Base-by-base conservation (phyloP, 208 protist species). In the Wallacemonas sp. region DNA sequence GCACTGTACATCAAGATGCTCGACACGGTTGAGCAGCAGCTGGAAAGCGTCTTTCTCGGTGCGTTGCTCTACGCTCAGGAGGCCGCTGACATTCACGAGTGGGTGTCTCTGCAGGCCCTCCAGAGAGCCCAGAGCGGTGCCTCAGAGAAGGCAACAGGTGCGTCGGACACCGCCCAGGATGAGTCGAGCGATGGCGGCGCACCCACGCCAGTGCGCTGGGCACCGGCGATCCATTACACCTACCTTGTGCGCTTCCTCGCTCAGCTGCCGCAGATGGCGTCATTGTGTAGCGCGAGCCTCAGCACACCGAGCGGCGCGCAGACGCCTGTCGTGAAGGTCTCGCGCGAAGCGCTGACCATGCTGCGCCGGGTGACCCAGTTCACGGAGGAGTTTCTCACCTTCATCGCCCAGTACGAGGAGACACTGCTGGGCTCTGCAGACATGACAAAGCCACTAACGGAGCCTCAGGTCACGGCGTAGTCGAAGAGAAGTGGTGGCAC, bases 161-260 rank as follows among this genome's bases (percentile, higher is more conserved):
- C 45, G 21, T 13, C 45, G 21, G 45, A 19, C 10, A 24, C n/a
- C 21, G 15, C 27, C 15, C 27, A 24, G 34, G 13, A 48, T 36
- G 45, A 48, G 12, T 10, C 34, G 30, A 30, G 27, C 15, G 29
- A 44, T 34, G 33, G 41, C 48, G 53, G 45, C 21, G 21, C 6
- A 19, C 32, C 10, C n/a, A 17, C 21, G 54, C 33, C 24, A n/a
- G 4, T 37, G 48, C 13, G 34, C 52, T 37, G 38, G 78, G 76
- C 71, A 36, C 66, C 29, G 61, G 62, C 60, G 39, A 72, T 60
- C 1, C 90, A 96, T 62, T 81, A 86, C 46, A 71, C 70, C 12
- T 93, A 93, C 60, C 73, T 96, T 13, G 79, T 92, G 6, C 87
- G 90, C 8, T 82, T 96, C 32, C 81, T 93, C 33, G 76, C 86